These are phyloP conservation scores for Amauroascus verrucosus DNA, from an alignment of 2,329 filamentous ascomycete species.

Conservation along the genomic window DNA sequence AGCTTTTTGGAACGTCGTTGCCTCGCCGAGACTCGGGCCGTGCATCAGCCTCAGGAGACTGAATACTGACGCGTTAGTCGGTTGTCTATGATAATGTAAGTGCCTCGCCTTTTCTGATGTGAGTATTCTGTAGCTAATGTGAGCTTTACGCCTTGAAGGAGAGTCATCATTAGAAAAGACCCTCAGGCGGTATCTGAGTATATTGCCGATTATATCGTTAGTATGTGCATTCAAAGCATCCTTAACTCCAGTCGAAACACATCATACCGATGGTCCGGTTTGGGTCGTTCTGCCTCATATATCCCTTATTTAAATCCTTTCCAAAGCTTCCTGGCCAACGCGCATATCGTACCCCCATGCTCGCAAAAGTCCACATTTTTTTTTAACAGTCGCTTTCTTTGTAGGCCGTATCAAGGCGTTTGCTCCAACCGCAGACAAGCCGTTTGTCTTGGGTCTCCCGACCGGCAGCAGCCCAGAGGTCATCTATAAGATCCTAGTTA, in stretches of 20 bases:
- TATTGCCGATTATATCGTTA: conserved; percentile 71
- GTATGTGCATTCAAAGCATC: conserved; percentile 32
- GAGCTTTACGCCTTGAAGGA: conserved; percentile 43
- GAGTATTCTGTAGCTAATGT: background rate
- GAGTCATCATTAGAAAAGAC: conserved; percentile 72
- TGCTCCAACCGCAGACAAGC: conserved; percentile 58
- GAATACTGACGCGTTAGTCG: background rate
- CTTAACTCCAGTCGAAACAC: background rate
- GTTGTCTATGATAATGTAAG: conserved; percentile 4
- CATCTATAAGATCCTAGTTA: conserved; percentile 66
- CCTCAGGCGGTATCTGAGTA: conserved; percentile 59
- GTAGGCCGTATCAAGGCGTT: conserved; percentile 68
- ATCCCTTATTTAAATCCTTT: background rate
- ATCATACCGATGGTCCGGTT: no score
- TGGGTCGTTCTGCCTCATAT: background rate
- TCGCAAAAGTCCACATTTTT: background rate
- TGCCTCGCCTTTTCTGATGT: background rate
- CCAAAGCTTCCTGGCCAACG: background rate
- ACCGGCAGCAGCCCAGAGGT: conserved; percentile 72
- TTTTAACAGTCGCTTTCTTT: background rate
- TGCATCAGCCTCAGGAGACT: background rate
- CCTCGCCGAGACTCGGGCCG: background rate
- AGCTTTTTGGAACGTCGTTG: background rate
- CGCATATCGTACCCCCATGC: background rate
- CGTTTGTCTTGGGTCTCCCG: conserved; percentile 73